Conservation (phyloP, 345 rosid species). For the Pugionium cornutum region DNA sequence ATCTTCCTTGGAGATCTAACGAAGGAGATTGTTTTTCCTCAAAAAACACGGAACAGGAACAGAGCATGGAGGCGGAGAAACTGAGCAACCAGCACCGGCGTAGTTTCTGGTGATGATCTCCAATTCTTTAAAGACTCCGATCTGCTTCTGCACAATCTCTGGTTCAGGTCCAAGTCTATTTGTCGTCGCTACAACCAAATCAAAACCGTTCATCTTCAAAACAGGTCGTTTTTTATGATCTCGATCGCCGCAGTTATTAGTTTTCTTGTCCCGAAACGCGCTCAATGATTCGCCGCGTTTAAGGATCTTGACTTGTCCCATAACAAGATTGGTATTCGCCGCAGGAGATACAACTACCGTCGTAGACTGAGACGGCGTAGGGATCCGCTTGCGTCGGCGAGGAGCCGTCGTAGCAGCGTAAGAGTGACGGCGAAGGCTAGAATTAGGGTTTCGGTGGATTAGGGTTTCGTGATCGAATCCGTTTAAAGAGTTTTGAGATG, state of each 20-base stretch:
- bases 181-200: constrained; percentile 45
- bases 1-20: background rate
- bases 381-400: constrained; percentile 42
- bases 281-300: constrained; percentile 59
- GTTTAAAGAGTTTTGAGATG: constrained; percentile 21
- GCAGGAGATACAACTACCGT: constrained; percentile 39
- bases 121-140: constrained; percentile 31
- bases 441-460: constrained; percentile 33
- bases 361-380: constrained; percentile 24
- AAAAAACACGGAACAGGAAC: constrained; percentile 60
- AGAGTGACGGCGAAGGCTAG: constrained; percentile 11
- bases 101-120: constrained; percentile 30
- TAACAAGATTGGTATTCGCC: constrained; percentile 42
- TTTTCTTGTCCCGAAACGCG: constrained; percentile 1
- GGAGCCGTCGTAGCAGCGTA: constrained; percentile 25
- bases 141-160: constrained; percentile 42
- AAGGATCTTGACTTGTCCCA: constrained; percentile 65
- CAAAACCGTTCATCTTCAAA: constrained; percentile 5
- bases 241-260: background rate
- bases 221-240: constrained; percentile 15
- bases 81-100: constrained; percentile 41
- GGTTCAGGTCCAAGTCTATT: constrained; percentile 58
- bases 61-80: constrained; percentile 66
- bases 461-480: constrained; percentile 26
- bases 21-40: constrained; percentile 27